Conservation (phyloP, 108 stramenopile genomes). For the Hondaea fermentalgiana region DNA sequence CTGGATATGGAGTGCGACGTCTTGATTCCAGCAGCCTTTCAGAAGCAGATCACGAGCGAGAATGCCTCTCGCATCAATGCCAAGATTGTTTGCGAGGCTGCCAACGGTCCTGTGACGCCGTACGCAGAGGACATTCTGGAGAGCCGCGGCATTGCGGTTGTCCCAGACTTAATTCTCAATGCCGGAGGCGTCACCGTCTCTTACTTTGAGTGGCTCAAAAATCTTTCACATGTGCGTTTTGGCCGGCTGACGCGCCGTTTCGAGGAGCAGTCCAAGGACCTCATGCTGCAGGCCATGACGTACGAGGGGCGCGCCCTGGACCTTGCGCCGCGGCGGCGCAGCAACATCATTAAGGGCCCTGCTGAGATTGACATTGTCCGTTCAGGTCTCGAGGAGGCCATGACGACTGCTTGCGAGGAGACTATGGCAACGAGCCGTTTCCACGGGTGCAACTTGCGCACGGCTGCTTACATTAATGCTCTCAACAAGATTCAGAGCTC, state of each 20-base stretch:
- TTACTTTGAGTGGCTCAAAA: conserved; percentile 31
- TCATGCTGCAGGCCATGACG: background rate
- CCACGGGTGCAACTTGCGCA: background rate
- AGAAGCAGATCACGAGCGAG: conserved; percentile 10
- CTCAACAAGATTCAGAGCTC: conserved; percentile 3
- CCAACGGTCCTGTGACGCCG: conserved; percentile 28
- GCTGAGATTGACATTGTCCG: conserved; percentile 23
- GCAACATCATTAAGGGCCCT: background rate
- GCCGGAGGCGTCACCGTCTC: conserved; percentile 30
- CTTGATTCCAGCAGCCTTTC: conserved; percentile 23
- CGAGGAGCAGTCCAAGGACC: conserved; percentile 18
- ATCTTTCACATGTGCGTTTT: conserved; percentile 27
- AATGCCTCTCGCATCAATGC: conserved; percentile 19
- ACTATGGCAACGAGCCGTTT: background rate
- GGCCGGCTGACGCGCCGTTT: conserved; percentile 24
- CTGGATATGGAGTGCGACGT: conserved; percentile 23
- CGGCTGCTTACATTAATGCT: conserved; percentile 19
- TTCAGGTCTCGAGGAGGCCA: conserved; percentile 25
- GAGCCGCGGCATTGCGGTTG: background rate
- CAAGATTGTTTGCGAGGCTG: conserved; percentile 23
- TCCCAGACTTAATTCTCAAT: conserved; percentile 24
- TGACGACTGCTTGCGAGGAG: background rate
- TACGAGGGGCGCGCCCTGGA: background rate
- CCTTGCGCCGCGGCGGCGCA: background rate
- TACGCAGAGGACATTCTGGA: conserved; percentile 22